Conservation (phyloP, 495 filamentous ascomycete genomes). For the Penicillium soppii region DNA sequence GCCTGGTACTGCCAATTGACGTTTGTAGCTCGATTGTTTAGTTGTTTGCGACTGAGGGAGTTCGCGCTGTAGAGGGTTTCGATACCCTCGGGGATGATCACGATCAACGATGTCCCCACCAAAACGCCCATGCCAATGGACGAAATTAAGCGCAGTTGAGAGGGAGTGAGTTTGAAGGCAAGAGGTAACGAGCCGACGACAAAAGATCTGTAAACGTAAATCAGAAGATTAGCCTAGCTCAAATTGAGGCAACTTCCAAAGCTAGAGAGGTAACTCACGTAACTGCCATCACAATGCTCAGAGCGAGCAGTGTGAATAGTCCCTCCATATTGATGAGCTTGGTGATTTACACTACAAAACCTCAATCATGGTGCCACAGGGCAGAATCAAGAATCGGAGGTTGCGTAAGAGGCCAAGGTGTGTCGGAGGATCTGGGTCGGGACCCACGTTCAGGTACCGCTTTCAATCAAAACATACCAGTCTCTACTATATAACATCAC, state of each 20-base stretch:
- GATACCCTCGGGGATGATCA: conserved; percentile 96
- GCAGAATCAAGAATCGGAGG: background rate
- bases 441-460: conserved; percentile 13
- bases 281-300: conserved; percentile 90
- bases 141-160: conserved; percentile 84
- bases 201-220: conserved; percentile 69
- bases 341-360: conserved; percentile 21
- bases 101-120: conserved; percentile 90
- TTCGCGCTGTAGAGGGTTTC: conserved; percentile 80
- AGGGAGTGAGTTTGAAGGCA: conserved; percentile 83
- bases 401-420: conserved; percentile 10
- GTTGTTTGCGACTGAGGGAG: conserved; percentile 27
- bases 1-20: conserved; percentile 34
- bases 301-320: conserved; percentile 78
- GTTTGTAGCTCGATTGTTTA: conserved; percentile 27
- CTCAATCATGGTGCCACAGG: conserved; percentile 21
- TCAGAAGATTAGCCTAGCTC: conserved; percentile 17
- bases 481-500: conserved; percentile 5
- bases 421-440: conserved; percentile 3
- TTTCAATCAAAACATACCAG: conserved; percentile 8
- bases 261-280: conserved; percentile 60
- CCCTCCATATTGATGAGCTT: conserved; percentile 62
- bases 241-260: conserved; percentile 1
- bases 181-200: conserved; percentile 90
- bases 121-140: conserved; percentile 92